Conservation (phyloP, 1,284 basidiomycete genomes). For the Ustilago tritici region DNA sequence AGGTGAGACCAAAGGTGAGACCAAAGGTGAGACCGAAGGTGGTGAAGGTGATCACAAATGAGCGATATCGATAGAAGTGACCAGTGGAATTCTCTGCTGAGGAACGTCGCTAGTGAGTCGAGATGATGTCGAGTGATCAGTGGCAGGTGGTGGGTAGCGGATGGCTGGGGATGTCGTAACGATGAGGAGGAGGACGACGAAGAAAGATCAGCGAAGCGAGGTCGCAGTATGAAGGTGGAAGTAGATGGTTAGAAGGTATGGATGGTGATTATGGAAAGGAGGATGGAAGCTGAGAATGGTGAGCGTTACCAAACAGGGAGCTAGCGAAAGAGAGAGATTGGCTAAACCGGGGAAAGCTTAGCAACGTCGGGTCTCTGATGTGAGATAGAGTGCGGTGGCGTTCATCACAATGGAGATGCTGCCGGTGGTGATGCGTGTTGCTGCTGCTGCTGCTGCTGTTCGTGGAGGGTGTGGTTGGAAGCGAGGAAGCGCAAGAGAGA, state of each 20-base stretch:
- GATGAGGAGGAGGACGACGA: slow-evolving; percentile 15
- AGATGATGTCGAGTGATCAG: neutral
- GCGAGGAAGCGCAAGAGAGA: neutral
- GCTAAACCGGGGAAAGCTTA: neutral
- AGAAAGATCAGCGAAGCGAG: slow-evolving; percentile 27
- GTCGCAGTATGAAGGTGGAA: slow-evolving; percentile 16
- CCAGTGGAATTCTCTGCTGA: neutral
- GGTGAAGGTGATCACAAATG: neutral
- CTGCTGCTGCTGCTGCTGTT: neutral
- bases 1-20: neutral
- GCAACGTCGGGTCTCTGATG: slow-evolving; percentile 1
- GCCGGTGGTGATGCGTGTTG: neutral
- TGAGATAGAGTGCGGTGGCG: slow-evolving; percentile 1
- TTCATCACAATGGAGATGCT: slow-evolving; percentile 1
- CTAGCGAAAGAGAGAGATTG: neutral
- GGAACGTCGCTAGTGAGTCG: neutral
- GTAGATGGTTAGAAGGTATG: neutral
- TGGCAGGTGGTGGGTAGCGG: neutral
- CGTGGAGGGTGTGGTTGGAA: neutral
- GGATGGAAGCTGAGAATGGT: slow-evolving; percentile 3
- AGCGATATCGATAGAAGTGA: neutral
- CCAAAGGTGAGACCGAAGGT: neutral
- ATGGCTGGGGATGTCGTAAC: slow-evolving; percentile 14
- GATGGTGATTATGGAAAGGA: slow-evolving; percentile 1
- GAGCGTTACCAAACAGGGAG: slow-evolving; percentile 1